Evolutionary conservation across 192 early-diverging fungal species (phyloP), one percentile per base, ranked within the genome.

Genomic region (Rhizoclosmatium sp.): DNA sequence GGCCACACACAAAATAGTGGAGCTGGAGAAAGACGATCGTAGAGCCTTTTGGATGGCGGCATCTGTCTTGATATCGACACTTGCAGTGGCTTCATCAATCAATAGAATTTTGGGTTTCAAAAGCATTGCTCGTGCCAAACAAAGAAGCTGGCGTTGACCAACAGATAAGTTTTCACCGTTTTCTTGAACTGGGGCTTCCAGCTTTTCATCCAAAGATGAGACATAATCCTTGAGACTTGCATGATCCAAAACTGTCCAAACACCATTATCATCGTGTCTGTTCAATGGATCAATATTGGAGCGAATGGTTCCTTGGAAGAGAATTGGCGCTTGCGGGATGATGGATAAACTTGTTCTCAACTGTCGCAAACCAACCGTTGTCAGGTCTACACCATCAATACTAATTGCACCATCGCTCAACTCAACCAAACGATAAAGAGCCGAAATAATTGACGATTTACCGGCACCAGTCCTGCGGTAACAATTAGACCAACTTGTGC

Each of bases 201-300:
- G 82, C 56, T 85, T 85, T 62, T 76, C 14, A 5, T 67, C 71
- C 56, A 82, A 56, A 23, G 49, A 40, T 3, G 56, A 14, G 9
- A 87, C 81, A 60, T 69, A 73, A 10, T 77, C 59, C 41, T 84
- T 78, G 0, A 92, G 67, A 0, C 79, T 81, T 0, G 83, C 80
- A 0, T 79, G 60, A 10, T 88, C 91, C 3, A 96, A 80, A 0
- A 86, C 90, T 2, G 81, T 51, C 95, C 95, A 96, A 51, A 96
- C 69, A 41, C 90, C 89, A 0, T 72, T 82, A 47, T 84, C 83
- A 68, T 23, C 41, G n/a, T 47, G 31, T 5, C n/a, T 9, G 16
- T 42, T 14, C 7, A 75, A 45, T 23, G 59, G 73, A 51, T 75
- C 61, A 16, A 75, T 2, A 65, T 75, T 75, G 42, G 46, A 65